phyloP scores from a whole-genome alignment of 345 rosid genomes.

The Hevea brasiliensis region DNA sequence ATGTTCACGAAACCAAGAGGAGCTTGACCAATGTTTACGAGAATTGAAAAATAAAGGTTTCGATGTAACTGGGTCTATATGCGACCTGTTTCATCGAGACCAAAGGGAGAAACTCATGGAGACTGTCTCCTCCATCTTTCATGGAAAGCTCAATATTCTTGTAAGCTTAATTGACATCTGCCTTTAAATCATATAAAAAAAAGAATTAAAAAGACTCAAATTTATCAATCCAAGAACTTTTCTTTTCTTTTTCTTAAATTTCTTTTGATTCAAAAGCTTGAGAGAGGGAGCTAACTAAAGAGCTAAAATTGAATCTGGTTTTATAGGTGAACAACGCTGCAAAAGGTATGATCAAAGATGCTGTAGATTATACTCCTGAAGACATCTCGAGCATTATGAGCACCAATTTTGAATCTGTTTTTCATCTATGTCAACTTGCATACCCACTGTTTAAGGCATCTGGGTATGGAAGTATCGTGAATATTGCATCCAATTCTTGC shows the following conservation, averaged over 20 bases:
- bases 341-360: neutral
- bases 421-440: conserved; percentile 18
- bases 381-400: conserved; percentile 14
- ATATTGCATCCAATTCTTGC: conserved; percentile 13
- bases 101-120: conserved; percentile 45
- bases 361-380: conserved; percentile 8
- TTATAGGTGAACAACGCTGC: conserved; percentile 18
- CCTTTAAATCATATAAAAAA: too few relatives aligned
- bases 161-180: too few relatives aligned
- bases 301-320: neutral
- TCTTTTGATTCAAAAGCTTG: too few relatives aligned
- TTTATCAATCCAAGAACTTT: too few relatives aligned
- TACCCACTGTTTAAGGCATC: conserved; percentile 20
- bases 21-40: conserved; percentile 5
- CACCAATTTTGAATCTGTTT: conserved; percentile 23
- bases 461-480: conserved; percentile 11
- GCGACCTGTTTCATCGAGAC: conserved; percentile 33
- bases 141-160: conserved; percentile 54
- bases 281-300: too few relatives aligned
- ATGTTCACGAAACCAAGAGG: conserved; percentile 13
- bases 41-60: conserved; percentile 52
- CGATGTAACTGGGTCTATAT: conserved; percentile 48
- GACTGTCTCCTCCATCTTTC: conserved; percentile 40
- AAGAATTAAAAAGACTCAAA: too few relatives aligned
- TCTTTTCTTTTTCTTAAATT: too few relatives aligned